Base-by-base conservation (phyloP, 345 rosid species). In the Erucastrum elatum region DNA sequence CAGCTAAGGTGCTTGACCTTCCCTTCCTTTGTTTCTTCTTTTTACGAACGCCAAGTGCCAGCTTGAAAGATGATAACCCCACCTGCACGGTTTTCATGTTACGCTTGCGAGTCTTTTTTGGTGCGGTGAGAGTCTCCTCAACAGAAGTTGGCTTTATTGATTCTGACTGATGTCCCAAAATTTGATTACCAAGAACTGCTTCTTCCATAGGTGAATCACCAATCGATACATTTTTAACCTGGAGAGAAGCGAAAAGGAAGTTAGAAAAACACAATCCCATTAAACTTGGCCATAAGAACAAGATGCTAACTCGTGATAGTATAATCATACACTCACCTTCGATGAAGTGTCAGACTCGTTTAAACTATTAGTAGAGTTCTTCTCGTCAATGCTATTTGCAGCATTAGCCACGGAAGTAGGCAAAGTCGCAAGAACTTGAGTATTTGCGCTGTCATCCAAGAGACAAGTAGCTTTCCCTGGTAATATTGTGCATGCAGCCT, bases 21-120 rank as follows among this genome's bases (percentile, higher is more conserved):
- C 69, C 75, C 90, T 68, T 89, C 74, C 66, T 89, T 66, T 79
- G 89, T 70, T 85, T 89, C 84, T 86, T 87, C 35, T 77, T 91
- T 84, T 71, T 86, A 35, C 46, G 83, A 8, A 77, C 59, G 55
- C 64, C 82, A 6, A 92, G 35, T 58, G 89, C 66, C 66, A 79
- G 80, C 79, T 79, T 78, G 65, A 90, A 88, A 74, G 80, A 69
- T 10, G 60, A 87, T 39, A 85, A 63, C 68, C 98, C 85, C 75
- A 88, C 58, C 70, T 70, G 83, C 66, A 85, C 59, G 46, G 63
- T 76, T 59, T 80, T 78, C 51, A 26, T 59, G 62, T 66, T 80
- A 61, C 29, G 39, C 86, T 84, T 92, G 35, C 60, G 69, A 77
- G 39, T 72, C 90, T 85, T 88, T 84, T 82, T 89, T 5, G 75